These are phyloP conservation scores for Coemansia sp. DNA, from an alignment of 192 early-diverging fungal genomes.

Conservation along the genomic window DNA sequence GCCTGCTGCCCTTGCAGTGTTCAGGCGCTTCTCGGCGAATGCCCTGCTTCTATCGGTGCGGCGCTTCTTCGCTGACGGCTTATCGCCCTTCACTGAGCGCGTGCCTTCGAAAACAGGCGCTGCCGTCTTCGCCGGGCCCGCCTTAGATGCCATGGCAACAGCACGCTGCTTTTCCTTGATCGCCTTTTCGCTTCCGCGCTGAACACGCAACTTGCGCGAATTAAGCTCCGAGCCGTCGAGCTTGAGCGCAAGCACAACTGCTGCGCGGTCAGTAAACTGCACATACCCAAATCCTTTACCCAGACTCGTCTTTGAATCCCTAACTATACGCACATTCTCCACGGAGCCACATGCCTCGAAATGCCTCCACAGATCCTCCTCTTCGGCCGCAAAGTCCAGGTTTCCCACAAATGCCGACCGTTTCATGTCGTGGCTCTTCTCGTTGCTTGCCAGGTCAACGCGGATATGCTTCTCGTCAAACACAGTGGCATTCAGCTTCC, in stretches of 20 bases:
- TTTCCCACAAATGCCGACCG: constrained; percentile 77
- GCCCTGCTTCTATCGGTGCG: constrained; percentile 44
- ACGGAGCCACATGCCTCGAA: constrained; percentile 71
- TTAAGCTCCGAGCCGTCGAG: constrained; percentile 74
- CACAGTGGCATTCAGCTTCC: constrained; percentile 73
- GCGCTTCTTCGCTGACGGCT: constrained; percentile 53
- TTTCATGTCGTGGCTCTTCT: constrained; percentile 70
- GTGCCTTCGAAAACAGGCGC: constrained; percentile 58
- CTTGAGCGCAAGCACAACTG: constrained; percentile 77
- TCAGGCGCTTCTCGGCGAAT: constrained; percentile 34
- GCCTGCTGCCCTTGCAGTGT: constrained; percentile 12
- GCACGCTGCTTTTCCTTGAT: constrained; percentile 38
- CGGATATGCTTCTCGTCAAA: constrained; percentile 89
- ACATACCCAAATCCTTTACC: constrained; percentile 96
- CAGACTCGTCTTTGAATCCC: constrained; percentile 81
- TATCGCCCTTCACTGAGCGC: constrained; percentile 58
- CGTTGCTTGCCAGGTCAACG: constrained; percentile 66
- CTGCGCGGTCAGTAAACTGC: constrained; percentile 75
- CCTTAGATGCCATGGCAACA: not conserved
- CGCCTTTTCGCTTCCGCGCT: constrained; percentile 47
- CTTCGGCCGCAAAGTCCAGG: constrained; percentile 71
- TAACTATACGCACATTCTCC: constrained; percentile 82
- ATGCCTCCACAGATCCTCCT: constrained; percentile 72
- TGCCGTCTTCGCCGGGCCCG: constrained; percentile 3
- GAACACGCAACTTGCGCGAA: constrained; percentile 33